Base-by-base conservation (phyloP, 305 asterid genomes). In the Solanum hybrid region DNA sequence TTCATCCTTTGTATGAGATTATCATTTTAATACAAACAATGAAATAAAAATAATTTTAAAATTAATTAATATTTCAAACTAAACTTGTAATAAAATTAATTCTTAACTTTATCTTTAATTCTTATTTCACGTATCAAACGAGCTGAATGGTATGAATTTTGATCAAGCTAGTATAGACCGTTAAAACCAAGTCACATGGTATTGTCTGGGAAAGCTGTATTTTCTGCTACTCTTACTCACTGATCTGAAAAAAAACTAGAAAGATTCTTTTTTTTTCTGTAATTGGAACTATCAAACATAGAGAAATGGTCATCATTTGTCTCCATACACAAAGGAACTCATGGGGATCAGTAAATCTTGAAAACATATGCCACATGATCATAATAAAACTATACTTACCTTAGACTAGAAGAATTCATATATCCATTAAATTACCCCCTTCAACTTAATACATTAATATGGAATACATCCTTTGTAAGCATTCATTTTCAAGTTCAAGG, bases 111-210 rank as follows among this genome's bases (percentile, higher is more conserved):
- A 16, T 6, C 10, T 16, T 51, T 16, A 51, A 17, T 17, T 0
- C n/a, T 51, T 51, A 51, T 51, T 51, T 16, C 64, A 51, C 9
- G 2, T 51, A 51, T 16, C 22, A 51, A 14, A 51, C 64, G 6
- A 51, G 64, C n/a, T 2, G 26, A 60, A 60, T 60, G 10, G 1
- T 46, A 84, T 46, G 29, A 1, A 60, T 89, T 89, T 89, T 87
- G 22, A 86, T 42, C 77, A 32, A 85, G 38, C 51, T 88, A 69
- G 82, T 16, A 72, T 56, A 24, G 79, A 11, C 75, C 79, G 37
- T 79, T 87, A 75, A 88, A 78, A 66, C 40, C 77, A 88, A 66
- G 87, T 77, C 92, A 91, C 92, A 89, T 91, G 92, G 76, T 88
- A 6, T 89, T 76, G 76, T 88, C 77, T 27, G 82, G 82, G 87